Evolutionary conservation across 768 basidiomycete species (phyloP).

Genomic region (Cantharellus anzutake): DNA sequence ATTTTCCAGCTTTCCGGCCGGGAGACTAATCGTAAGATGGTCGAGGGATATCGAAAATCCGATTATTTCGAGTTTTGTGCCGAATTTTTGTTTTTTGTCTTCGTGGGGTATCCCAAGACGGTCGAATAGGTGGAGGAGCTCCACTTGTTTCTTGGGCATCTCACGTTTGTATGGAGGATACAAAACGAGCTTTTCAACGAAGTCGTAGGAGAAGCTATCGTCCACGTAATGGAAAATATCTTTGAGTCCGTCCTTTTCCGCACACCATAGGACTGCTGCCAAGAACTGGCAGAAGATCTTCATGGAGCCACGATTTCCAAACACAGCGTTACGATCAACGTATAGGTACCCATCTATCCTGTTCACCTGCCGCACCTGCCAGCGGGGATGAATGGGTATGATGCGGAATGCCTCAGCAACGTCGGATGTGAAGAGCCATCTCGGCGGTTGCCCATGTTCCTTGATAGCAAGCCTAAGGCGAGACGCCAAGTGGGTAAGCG

Average conservation of each 20-base stretch:
- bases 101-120: background rate
- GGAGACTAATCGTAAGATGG: too few species aligned
- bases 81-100: background rate
- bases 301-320: constrained; percentile 16
- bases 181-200: background rate
- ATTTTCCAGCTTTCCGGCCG: too few species aligned
- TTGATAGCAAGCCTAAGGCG: background rate
- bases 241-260: constrained; percentile 10
- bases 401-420: constrained; percentile 19
- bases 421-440: constrained; percentile 20
- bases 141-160: constrained; percentile 4
- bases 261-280: constrained; percentile 22
- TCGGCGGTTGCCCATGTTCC: constrained; percentile 2
- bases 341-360: too few species aligned
- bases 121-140: constrained; percentile 8
- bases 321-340: constrained; percentile 18
- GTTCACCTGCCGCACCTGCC: too few species aligned
- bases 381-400: too few species aligned
- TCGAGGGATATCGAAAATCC: too few species aligned
- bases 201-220: constrained; percentile 2
- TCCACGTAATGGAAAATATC: background rate
- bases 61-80: too few species aligned
- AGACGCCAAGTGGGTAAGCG: constrained; percentile 17
- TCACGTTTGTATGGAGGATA: constrained; percentile 5
- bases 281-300: constrained; percentile 18